Conservation (phyloP, 768 basidiomycete genomes). For the Russula earlei region DNA sequence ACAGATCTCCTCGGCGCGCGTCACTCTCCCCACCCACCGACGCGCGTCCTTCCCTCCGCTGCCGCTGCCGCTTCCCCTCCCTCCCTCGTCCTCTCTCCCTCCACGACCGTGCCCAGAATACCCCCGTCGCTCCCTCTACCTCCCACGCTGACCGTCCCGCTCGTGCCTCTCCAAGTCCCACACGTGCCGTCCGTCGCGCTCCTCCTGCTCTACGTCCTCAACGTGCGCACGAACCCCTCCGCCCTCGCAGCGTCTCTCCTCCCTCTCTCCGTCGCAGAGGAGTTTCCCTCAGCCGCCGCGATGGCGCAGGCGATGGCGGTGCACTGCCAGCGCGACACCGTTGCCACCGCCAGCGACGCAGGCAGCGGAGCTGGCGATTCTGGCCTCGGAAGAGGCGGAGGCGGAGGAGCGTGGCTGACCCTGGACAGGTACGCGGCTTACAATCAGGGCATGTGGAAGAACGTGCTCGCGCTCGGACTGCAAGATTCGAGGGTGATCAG, state of each 20-base stretch:
- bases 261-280: constrained; percentile 13
- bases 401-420: not conserved
- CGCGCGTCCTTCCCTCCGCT: not conserved
- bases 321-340: constrained; percentile 22
- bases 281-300: constrained; percentile 23
- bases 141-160: not conserved
- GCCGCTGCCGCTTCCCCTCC: too few relatives aligned
- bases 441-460: constrained; percentile 61
- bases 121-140: not conserved
- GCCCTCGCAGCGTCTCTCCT: constrained; percentile 13
- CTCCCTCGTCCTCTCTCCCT: not conserved
- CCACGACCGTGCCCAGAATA: not conserved
- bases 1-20: not conserved
- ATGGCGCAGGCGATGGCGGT: constrained; percentile 14
- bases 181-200: constrained; percentile 11
- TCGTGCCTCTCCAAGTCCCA: constrained; percentile 13
- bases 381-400: too few relatives aligned
- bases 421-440: constrained; percentile 29
- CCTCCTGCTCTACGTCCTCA: constrained; percentile 9
- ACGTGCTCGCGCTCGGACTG: constrained; percentile 46
- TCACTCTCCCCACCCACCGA: not conserved
- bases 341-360: not conserved
- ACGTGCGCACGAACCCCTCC: constrained; percentile 10
- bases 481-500: constrained; percentile 37
- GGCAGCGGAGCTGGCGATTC: too few relatives aligned